These are phyloP conservation scores for Apophysomyces variabilis DNA, from an alignment of 371 early-diverging fungal species.

Conservation along the genomic window DNA sequence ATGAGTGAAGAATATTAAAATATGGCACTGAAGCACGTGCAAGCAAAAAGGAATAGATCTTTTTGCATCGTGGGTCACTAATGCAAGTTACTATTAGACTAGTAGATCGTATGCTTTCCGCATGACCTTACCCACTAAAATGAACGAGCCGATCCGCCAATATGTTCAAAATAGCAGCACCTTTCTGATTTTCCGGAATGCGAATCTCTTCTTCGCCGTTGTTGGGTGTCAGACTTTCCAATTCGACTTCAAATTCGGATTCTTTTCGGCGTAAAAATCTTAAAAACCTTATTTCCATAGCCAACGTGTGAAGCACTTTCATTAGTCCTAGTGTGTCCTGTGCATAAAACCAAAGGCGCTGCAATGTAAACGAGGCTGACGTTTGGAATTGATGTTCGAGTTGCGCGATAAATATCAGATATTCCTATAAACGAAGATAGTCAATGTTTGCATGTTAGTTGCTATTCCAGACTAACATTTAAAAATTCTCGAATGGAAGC, in stretches of 20 bases:
- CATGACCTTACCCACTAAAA: conserved; percentile 66
- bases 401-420: conserved; percentile 84
- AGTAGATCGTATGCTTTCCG: conserved; percentile 49
- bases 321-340: conserved; percentile 77
- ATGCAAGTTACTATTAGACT: background rate
- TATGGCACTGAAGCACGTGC: conserved; percentile 83
- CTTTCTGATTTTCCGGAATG: conserved; percentile 59
- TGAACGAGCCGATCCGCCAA: conserved; percentile 64
- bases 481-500: conserved; percentile 75
- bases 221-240: conserved; percentile 54
- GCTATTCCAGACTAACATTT: conserved; percentile 48
- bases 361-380: conserved; percentile 79
- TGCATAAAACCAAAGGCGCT: conserved; percentile 88
- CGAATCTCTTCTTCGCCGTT: conserved; percentile 31
- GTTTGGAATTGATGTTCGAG: conserved; percentile 85
- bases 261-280: conserved; percentile 36
- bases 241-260: conserved; percentile 48
- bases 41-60: conserved; percentile 78
- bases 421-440: conserved; percentile 61
- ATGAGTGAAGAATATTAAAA: conserved; percentile 75
- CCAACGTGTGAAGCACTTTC: conserved; percentile 68
- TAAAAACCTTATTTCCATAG: conserved; percentile 52
- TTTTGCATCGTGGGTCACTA: conserved; percentile 76
- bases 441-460: background rate
- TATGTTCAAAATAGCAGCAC: conserved; percentile 66